These are phyloP conservation scores for Barnettozyma botsteinii DNA, from an alignment of 805 yeast genomes.

Conservation along the genomic window DNA sequence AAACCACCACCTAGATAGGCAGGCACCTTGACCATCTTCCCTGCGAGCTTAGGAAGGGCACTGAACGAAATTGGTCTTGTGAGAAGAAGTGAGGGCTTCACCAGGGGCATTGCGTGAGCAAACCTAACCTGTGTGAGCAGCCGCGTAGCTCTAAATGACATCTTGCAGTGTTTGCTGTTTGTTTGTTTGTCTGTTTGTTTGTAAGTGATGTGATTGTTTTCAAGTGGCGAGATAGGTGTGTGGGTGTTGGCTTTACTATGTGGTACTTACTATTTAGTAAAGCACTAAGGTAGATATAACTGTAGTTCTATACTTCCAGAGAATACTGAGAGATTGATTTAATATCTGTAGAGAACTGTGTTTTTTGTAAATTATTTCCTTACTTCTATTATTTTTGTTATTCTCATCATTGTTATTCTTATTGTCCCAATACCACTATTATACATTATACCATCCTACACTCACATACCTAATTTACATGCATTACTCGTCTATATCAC, in stretches of 20 bases:
- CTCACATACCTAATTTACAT: neutral
- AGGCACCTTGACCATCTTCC: conserved; percentile 56
- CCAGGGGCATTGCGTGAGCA: neutral
- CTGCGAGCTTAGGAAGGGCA: conserved; percentile 47
- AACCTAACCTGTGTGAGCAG: conserved; percentile 4
- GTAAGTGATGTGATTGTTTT: neutral
- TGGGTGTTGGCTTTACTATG: too few species aligned
- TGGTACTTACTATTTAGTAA: too few species aligned
- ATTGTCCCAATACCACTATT: too few species aligned
- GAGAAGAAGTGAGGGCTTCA: neutral
- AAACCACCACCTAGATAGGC: conserved; percentile 84
- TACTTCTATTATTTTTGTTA: too few species aligned
- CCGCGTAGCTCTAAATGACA: conserved; percentile 8
- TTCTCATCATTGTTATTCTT: too few species aligned
- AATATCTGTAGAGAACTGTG: too few species aligned
- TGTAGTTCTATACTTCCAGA: too few species aligned
- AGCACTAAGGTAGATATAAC: too few species aligned
- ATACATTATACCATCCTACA: neutral
- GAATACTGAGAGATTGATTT: too few species aligned
- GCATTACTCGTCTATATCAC: neutral
- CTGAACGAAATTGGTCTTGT: conserved; percentile 18
- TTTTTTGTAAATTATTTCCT: too few species aligned
- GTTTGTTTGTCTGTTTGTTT: neutral
- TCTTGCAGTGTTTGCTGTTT: neutral
- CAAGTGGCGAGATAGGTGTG: neutral